Base-by-base conservation (phyloP, 305 asterid genomes). In the Solanum hybrid region DNA sequence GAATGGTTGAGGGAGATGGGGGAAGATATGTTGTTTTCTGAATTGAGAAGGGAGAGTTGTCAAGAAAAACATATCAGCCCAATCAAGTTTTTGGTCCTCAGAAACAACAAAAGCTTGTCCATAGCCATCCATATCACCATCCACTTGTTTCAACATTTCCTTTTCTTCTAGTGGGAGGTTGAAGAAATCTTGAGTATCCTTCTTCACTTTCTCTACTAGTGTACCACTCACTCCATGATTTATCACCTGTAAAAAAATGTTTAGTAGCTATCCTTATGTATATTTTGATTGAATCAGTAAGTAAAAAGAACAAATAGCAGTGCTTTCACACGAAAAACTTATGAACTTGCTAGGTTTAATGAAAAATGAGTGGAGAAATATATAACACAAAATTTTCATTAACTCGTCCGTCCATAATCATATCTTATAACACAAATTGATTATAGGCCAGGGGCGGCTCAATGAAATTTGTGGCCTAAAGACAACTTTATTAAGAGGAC, bases 21-120 rank as follows among this genome's bases (percentile, higher is more conserved):
- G 92, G 38, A 94, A 89, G 14, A 94, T 84, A 84, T 93, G 94
- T 15, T 92, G 87, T 87, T 92, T 93, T 86, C 94, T 90, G 56
- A 91, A 32, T 45, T 19, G 10, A 42, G 90, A 1, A 11, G 95
- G 96, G 10, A 78, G 78, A 0, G 92, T 89, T 56, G 32, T 9
- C 4, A 86, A 5, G 75, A 7, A 91, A 40, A 94, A 90, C n/a
- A 92, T 14, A 76, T 94, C 96, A 9, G 88, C 94, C 96, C 96
- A 94, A 2, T 94, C 96, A n/a, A 94, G 96, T 91, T 93, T 93
- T 34, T 94, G 95, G n/a, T 93, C 93, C 86, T 93, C 91, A 4
- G 95, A 94, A 2, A 90, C 90, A 72, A 94, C 95, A 34, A 94
- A 93, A 81, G 91, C 92, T 86, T 94, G 95, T 3, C 96, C 96